phyloP scores from a whole-genome alignment of 2,329 filamentous ascomycete species.

The Aspergillus sp. region DNA sequence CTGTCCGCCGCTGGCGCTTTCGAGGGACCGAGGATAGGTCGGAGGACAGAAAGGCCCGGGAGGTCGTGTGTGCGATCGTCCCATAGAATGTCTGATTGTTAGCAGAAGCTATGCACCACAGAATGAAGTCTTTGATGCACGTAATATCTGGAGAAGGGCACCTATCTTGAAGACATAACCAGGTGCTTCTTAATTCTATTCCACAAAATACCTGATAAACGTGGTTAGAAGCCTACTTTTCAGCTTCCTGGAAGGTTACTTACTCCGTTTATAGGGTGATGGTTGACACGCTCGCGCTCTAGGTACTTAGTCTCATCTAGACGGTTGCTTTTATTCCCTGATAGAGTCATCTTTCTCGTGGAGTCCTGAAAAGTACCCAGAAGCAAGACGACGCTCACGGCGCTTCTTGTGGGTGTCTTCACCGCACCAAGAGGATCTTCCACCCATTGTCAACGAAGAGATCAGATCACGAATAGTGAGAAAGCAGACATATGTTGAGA shows the following conservation, averaged over 20 bases:
- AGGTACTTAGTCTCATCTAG: not conserved
- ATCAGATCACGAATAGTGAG: not conserved
- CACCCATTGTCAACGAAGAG: constrained; percentile 2
- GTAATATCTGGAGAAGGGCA: too few relatives aligned
- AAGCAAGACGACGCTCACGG: not conserved
- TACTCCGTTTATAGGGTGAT: not conserved
- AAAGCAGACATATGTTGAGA: not conserved
- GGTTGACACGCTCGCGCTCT: not conserved
- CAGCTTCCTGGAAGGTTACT: not conserved
- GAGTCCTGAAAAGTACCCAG: not conserved
- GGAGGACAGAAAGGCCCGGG: not conserved
- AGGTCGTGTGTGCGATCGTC: constrained; percentile 8
- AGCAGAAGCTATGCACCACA: too few relatives aligned
- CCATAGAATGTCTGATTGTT: constrained; percentile 9
- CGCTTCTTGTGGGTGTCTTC: not conserved
- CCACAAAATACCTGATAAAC: constrained; percentile 4
- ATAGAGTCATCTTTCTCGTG: constrained; percentile 2
- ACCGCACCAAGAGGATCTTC: constrained; percentile 1
- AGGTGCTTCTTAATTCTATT: not conserved
- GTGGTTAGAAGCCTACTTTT: not conserved
- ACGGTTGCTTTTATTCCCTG: not conserved
- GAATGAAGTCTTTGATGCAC: too few relatives aligned
- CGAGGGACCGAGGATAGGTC: not conserved
- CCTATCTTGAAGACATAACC: too few relatives aligned
- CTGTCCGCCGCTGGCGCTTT: not conserved